phyloP scores from a whole-genome alignment of 1,284 basidiomycete genomes.

The Golubevia pallescens region DNA sequence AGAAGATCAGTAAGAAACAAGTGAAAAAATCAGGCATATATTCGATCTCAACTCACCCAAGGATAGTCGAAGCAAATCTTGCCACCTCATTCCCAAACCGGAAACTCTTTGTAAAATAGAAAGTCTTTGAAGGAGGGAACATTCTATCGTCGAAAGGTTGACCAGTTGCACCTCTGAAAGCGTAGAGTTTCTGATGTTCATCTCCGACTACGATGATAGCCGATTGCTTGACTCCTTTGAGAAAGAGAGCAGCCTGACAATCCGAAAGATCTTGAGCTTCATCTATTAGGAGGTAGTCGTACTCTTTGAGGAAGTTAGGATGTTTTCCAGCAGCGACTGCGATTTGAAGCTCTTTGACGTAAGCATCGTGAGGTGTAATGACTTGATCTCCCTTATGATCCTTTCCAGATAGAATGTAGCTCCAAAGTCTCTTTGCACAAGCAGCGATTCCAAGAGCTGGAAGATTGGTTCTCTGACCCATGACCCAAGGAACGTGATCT shows the following conservation, averaged over 20 bases:
- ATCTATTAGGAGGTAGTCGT: conserved; percentile 46
- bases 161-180: conserved; percentile 49
- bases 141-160: conserved; percentile 45
- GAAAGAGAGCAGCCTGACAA: conserved; percentile 42
- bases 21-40: conserved; percentile 7
- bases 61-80: conserved; percentile 32
- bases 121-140: conserved; percentile 33
- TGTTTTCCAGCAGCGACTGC: conserved; percentile 25
- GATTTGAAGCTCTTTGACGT: conserved; percentile 52
- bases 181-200: conserved; percentile 55
- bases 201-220: conserved; percentile 54
- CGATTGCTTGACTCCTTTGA: conserved; percentile 36
- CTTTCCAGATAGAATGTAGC: conserved; percentile 26
- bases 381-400: conserved; percentile 21
- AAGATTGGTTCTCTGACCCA: conserved; percentile 39
- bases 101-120: conserved; percentile 49
- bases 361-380: conserved; percentile 49
- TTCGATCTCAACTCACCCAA: conserved; percentile 23
- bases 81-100: conserved; percentile 48
- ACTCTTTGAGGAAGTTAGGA: conserved; percentile 28
- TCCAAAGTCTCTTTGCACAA: conserved; percentile 37
- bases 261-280: conserved; percentile 55
- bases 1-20: neutral
- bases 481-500: conserved; percentile 38
- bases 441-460: conserved; percentile 22